Evolutionary conservation across 164 flowering plant species (phyloP).

Genomic region (Umbilicus rupestris): DNA sequence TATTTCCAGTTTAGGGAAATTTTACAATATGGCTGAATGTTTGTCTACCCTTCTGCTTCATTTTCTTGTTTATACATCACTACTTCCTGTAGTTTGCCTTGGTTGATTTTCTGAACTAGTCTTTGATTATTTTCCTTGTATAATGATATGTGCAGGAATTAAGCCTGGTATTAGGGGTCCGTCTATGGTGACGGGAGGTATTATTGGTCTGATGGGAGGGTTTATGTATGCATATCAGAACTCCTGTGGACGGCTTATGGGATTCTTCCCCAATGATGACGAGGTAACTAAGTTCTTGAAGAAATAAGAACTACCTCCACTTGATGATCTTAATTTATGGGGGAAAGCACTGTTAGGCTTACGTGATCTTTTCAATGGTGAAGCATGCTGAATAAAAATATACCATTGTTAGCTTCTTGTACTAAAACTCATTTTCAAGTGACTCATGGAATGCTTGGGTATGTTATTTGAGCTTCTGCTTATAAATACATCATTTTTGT

Average conservation of each 20-base stretch:
- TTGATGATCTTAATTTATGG: background rate
- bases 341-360: conserved; percentile 16
- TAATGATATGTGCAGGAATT: conserved; percentile 42
- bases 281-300: conserved; percentile 86
- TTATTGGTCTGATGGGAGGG: conserved; percentile 89
- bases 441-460: background rate
- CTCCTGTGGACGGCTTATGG: conserved; percentile 92
- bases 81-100: too few relatives aligned
- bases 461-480: background rate
- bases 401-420: background rate
- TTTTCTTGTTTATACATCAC: too few relatives aligned
- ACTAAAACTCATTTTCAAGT: background rate
- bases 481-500: background rate
- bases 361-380: background rate
- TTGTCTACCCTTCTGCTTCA: too few relatives aligned
- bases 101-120: too few relatives aligned
- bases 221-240: conserved; percentile 98
- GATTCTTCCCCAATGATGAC: conserved; percentile 83
- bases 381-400: background rate
- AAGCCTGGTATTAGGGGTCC: conserved; percentile 85
- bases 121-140: background rate
- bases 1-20: too few relatives aligned
- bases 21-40: too few relatives aligned
- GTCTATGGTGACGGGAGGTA: conserved; percentile 93
- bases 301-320: conserved; percentile 3